Evolutionary conservation across 1,284 basidiomycete genomes (phyloP), one percentile per base, ranked within the genome.

Genomic region (Omphalotus olearius): DNA sequence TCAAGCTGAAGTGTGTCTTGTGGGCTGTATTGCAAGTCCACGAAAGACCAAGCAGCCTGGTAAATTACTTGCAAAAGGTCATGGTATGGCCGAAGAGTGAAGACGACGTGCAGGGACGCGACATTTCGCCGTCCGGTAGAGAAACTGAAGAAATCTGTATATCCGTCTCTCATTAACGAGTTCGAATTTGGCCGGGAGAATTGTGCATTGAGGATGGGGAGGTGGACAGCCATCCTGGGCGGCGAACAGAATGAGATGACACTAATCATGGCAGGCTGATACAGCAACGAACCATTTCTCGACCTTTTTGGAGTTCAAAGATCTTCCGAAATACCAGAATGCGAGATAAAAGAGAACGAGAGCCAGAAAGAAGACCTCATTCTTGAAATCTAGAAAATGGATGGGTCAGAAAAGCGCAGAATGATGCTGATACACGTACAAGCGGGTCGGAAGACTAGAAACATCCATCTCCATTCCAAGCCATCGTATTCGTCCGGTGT

Each of bases 61-160:
- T 79, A 84, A 26, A 80, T 49, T 56, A 79, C 69, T 58, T 90
- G 82, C 57, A 88, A 67, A 37, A 88, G 66, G 69, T 95, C 93
- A 69, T 95, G 93, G 62, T 88, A 82, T 51, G 93, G 92, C 44
- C 80, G 73, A 53, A 94, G 78, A 45, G 80, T 75, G 67, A 94
- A 78, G 56, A 88, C 78, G 35, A 86, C 83, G 74, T 95, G 92
- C 52, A 93, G 75, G 33, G 83, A 86, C 37, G 81, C 70, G 50
- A 93, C 67, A 57, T 82, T 84, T 54, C 88, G 83, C 53, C 93
- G 77, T 53, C 93, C 93, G 1, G 91, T 92, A 28, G 91, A 91
- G 69, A 88, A 96, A 60, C 78, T 76, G 70, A 92, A 90, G 65
- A 84, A 89, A 70, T 91, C 85, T 5, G 83, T 78, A 58, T 85